phyloP scores from a whole-genome alignment of 2,329 filamentous ascomycete genomes.

The Colletotrichum australisinense region DNA sequence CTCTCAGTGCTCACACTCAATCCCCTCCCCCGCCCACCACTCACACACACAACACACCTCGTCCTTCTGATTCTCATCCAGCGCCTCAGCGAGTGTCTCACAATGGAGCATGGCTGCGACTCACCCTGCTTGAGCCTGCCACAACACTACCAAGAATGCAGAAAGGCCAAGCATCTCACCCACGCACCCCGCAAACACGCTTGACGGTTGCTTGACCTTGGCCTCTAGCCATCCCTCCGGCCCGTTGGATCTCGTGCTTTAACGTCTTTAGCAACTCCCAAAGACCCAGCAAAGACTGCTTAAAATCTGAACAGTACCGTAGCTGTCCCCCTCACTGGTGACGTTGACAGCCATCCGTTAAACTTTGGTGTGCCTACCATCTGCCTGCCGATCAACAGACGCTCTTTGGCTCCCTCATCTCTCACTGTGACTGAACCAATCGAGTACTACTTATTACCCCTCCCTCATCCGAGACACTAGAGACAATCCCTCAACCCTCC shows the following conservation, averaged over 20 bases:
- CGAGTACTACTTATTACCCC: background rate
- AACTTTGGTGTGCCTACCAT: background rate
- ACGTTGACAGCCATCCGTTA: background rate
- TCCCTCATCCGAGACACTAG: background rate
- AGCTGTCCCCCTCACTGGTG: background rate
- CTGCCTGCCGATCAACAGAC: background rate
- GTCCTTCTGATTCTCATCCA: background rate
- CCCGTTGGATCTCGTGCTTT: background rate
- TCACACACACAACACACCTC: background rate
- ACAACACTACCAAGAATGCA: conserved; percentile 5
- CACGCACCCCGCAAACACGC: background rate
- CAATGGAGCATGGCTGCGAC: conserved; percentile 16
- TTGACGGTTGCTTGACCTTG: background rate
- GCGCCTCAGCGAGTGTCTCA: conserved; percentile 28
- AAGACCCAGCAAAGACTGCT: background rate
- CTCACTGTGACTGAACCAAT: background rate
- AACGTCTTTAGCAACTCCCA: background rate
- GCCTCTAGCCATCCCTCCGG: background rate
- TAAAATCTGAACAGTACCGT: background rate
- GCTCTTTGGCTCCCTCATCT: background rate
- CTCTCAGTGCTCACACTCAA: background rate
- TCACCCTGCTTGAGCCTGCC: background rate
- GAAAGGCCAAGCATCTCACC: background rate
- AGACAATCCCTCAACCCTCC: conserved; percentile 9
- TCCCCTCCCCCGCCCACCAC: background rate